Conservation (phyloP, 2,329 filamentous ascomycete species). For the Trichoderma sp. region DNA sequence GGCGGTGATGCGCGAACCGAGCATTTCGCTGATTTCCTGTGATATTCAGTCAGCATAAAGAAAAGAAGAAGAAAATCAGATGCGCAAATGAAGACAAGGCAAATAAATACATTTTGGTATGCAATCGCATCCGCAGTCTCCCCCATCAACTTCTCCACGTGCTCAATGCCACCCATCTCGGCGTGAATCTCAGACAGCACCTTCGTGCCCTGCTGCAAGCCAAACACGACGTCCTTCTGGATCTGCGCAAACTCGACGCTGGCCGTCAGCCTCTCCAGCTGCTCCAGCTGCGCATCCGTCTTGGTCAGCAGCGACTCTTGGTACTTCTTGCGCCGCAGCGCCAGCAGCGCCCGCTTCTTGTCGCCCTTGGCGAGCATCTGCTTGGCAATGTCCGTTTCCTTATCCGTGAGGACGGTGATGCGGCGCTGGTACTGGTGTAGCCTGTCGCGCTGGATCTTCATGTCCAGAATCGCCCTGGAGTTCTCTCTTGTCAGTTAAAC, state of each 20-base stretch:
- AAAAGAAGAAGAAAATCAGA: not conserved
- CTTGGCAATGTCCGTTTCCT: constrained; percentile 82
- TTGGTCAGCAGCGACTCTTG: constrained; percentile 85
- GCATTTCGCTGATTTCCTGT: constrained; percentile 88
- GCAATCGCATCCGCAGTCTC: constrained; percentile 87
- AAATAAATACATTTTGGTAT: constrained; percentile 70
- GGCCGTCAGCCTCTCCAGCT: constrained; percentile 82
- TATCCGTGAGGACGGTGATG: constrained; percentile 79
- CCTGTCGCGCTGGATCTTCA: constrained; percentile 96
- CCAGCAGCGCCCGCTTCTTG: constrained; percentile 78
- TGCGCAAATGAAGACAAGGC: not conserved
- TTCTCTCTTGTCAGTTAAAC: not conserved
- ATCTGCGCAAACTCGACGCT: constrained; percentile 95
- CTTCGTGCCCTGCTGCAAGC: constrained; percentile 84
- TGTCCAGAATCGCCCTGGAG: constrained; percentile 85
- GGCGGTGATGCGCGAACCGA: constrained; percentile 83
- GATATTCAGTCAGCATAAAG: constrained; percentile 9
- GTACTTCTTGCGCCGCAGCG: constrained; percentile 92
- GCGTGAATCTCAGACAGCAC: constrained; percentile 88
- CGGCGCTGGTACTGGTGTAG: constrained; percentile 93
- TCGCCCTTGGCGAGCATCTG: constrained; percentile 79
- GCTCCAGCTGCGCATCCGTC: constrained; percentile 90
- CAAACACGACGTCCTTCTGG: constrained; percentile 93
- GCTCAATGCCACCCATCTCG: constrained; percentile 93
- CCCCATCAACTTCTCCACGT: constrained; percentile 92